A percentile compares a stretch with the other conserved stretches of the same genome.
Conservation (phyloP, 371 early-diverging fungal species). For the Syncephalastrum sp. region DNA sequence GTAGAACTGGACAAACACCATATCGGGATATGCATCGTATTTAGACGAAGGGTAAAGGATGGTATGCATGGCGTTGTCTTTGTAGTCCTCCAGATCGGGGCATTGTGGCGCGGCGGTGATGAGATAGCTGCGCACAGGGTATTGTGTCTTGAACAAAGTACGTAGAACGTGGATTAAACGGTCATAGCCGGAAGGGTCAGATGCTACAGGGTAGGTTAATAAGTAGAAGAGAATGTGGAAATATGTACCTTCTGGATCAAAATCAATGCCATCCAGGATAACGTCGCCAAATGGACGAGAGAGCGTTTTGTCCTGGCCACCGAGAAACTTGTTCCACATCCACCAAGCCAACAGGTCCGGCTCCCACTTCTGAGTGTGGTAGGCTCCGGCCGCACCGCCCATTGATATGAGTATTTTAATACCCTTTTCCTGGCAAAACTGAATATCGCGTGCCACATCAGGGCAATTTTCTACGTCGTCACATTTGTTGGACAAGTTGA, state of each 20-base stretch:
- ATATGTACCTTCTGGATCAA: constrained; percentile 49
- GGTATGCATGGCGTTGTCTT: constrained; percentile 40
- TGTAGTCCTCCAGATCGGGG: constrained; percentile 55
- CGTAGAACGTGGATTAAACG: constrained; percentile 28
- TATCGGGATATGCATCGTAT: constrained; percentile 48
- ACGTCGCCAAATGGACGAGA: constrained; percentile 35
- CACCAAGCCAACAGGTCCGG: constrained; percentile 49
- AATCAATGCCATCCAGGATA: constrained; percentile 42
- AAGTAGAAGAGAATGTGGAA: not conserved
- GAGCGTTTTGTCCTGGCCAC: constrained; percentile 28
- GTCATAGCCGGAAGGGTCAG: constrained; percentile 27
- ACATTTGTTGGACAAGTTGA: constrained; percentile 62
- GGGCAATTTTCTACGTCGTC: constrained; percentile 39
- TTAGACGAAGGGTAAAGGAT: constrained; percentile 35
- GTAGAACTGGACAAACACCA: constrained; percentile 75
- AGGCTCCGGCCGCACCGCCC: constrained; percentile 49
- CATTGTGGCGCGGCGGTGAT: constrained; percentile 59
- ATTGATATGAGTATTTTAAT: constrained; percentile 53
- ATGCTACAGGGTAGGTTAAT: constrained; percentile 8
- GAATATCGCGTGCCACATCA: constrained; percentile 54
- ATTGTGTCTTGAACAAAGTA: constrained; percentile 37
- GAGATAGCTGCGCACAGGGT: constrained; percentile 29
- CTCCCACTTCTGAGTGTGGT: constrained; percentile 29
- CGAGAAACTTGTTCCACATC: constrained; percentile 51
- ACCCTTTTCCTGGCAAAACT: constrained; percentile 60